These are phyloP conservation scores for Wickerhamiella cacticola DNA, from an alignment of 805 yeast species.

Conservation along the genomic window DNA sequence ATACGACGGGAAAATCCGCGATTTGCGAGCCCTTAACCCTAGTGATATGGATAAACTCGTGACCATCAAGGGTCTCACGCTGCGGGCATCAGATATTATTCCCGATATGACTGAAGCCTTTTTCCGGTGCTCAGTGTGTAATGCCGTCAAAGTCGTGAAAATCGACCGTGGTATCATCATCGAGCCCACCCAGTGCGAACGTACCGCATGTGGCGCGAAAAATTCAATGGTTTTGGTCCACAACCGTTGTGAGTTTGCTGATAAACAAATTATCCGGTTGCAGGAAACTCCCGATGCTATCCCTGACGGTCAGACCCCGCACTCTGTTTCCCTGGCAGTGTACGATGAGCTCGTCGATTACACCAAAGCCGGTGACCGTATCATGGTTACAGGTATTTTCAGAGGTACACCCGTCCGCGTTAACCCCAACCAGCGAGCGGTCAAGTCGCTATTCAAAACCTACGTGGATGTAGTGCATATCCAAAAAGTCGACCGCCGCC, in stretches of 20 bases:
- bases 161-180: constrained; percentile 89
- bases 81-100: constrained; percentile 78
- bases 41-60: constrained; percentile 89
- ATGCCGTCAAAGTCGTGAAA: constrained; percentile 81
- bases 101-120: constrained; percentile 98
- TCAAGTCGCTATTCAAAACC: constrained; percentile 79
- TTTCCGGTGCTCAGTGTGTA: constrained; percentile 89
- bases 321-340: constrained; percentile 82
- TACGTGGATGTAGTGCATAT: constrained; percentile 90
- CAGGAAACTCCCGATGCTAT: constrained; percentile 95
- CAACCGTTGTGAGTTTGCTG: constrained; percentile 85
- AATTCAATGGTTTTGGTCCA: constrained; percentile 87
- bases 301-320: constrained; percentile 98
- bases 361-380: constrained; percentile 91
- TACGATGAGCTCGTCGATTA: constrained; percentile 92
- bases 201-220: constrained; percentile 66
- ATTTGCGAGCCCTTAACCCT: constrained; percentile 84
- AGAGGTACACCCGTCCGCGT: constrained; percentile 85
- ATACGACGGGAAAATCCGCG: constrained; percentile 45
- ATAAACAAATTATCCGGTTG: constrained; percentile 83
- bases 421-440: constrained; percentile 69
- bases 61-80: constrained; percentile 76
- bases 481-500: constrained; percentile 67
- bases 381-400: constrained; percentile 91
- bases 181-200: constrained; percentile 89